phyloP scores from a whole-genome alignment of 164 flowering plant genomes.

The Malania oleifera region DNA sequence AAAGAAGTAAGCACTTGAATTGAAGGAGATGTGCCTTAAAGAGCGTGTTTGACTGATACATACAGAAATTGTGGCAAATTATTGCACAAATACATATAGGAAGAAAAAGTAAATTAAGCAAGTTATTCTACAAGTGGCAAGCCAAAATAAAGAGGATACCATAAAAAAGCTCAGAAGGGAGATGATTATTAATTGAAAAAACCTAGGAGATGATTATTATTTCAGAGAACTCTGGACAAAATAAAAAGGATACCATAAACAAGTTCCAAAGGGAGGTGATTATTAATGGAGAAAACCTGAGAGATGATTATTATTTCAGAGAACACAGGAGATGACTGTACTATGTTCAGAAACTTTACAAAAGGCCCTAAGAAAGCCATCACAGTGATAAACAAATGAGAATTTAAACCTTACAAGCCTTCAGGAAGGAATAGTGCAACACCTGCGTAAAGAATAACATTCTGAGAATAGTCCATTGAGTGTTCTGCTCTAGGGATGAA shows the following conservation, averaged over 20 bases:
- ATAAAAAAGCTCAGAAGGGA: too few relatives aligned
- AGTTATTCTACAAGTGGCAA: too few relatives aligned
- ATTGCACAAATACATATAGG: too few relatives aligned
- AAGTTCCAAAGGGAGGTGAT: not conserved
- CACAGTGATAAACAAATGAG: not conserved
- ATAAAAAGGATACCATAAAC: too few relatives aligned
- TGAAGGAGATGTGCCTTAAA: not conserved
- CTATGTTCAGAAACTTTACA: not conserved
- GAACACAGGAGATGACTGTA: too few relatives aligned
- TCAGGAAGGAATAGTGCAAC: constrained; percentile 97
- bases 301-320: too few relatives aligned
- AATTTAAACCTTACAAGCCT: constrained; percentile 70
- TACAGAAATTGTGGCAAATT: too few relatives aligned
- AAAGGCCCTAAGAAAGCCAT: not conserved
- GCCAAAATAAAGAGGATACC: too few relatives aligned
- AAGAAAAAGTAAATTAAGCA: too few relatives aligned
- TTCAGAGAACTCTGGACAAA: not conserved
- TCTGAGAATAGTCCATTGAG: constrained; percentile 53
- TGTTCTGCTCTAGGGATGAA: constrained; percentile 72
- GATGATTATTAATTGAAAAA: too few relatives aligned
- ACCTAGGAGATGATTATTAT: not conserved
- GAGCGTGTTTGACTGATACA: too few relatives aligned
- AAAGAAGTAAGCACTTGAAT: not conserved
- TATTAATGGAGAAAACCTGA: too few relatives aligned
- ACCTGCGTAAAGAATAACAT: constrained; percentile 74